Base-by-base conservation (phyloP, 2,329 filamentous ascomycete species). In the Pyrenophora tritici-repentis region DNA sequence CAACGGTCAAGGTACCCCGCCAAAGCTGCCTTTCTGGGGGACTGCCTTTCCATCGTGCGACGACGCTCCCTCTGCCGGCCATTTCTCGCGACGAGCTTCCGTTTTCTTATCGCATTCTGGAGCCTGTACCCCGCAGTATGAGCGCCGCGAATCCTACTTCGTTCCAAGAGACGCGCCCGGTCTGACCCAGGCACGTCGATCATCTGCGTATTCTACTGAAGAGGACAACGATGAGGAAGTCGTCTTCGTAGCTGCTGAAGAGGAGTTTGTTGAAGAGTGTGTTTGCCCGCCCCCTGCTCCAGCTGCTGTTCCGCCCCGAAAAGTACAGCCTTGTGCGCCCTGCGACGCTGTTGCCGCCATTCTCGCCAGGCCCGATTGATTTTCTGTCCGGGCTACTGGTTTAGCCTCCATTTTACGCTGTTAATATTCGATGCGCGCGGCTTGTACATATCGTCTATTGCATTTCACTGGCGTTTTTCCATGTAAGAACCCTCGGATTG, bases 271-370 rank as follows among this genome's bases (percentile, higher is more conserved):
- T 17, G 47, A 55, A 29, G 37, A 47, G 20, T 62, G 59, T 39
- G 54, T 49, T 17, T 59, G 56, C 31, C 46, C 58, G 13, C 53
- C 59, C 1, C 22, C 38, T 14, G 53, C 55, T 14, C n/a, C 38
- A 13, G 53, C 56, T 16, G 40, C 47, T 16, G 18, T 5, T 20
- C 37, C 47, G 24, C 58, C 58, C 43, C 58, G 56, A 16, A 66
- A 63, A 37, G 42, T 54, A 3, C 49, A 63, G 17, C 55, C 51
- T 3, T 58, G 53, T 33, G 60, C 61, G 35, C 63, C 61, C n/a
- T 65, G 63, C 47, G 63, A 66, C 13, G 63, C 62, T 31, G 64
- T 66, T 24, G 61, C 61, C 35, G 61, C 62, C 32, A 66, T 66
- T 20, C 56, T 66, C 14, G 63, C 55, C 17, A 47, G 55, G n/a